Conservation (phyloP, 805 yeast genomes). For the Candida argentea region DNA sequence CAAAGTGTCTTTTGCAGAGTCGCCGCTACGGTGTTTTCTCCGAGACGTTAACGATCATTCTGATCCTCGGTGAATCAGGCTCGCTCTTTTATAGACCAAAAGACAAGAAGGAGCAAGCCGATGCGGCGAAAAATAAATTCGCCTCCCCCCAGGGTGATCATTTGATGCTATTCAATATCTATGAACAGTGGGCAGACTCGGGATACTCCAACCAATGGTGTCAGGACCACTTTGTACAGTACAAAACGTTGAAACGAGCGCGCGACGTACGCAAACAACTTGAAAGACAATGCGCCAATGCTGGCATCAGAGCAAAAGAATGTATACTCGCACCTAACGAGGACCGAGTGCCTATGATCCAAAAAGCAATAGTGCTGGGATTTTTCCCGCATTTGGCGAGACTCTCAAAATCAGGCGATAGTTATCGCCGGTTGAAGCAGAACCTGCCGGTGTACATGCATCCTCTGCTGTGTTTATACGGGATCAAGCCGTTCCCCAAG, state of each 20-base stretch:
- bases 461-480: slow-evolving; percentile 70
- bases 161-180: slow-evolving; percentile 61
- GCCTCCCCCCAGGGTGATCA: slow-evolving; percentile 64
- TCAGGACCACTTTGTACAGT: slow-evolving; percentile 70
- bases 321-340: too few relatives aligned
- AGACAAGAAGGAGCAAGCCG: slow-evolving; percentile 57
- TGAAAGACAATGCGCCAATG: slow-evolving; percentile 45
- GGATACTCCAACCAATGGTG: slow-evolving; percentile 77
- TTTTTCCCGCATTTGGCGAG: slow-evolving; percentile 59
- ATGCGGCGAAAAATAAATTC: slow-evolving; percentile 50
- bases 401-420: slow-evolving; percentile 53
- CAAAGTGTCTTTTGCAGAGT: slow-evolving; percentile 64
- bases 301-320: slow-evolving; percentile 27
- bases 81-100: slow-evolving; percentile 63
- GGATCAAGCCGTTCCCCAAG: slow-evolving; percentile 62
- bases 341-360: slow-evolving; percentile 20
- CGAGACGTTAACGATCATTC: slow-evolving; percentile 62
- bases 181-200: slow-evolving; percentile 62
- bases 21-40: slow-evolving; percentile 49
- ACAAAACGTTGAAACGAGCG: slow-evolving; percentile 58
- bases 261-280: slow-evolving; percentile 66
- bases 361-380: slow-evolving; percentile 55
- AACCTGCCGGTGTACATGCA: slow-evolving; percentile 72
- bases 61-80: slow-evolving; percentile 77
- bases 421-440: slow-evolving; percentile 55